Base-by-base conservation (phyloP, 2,329 filamentous ascomycete species). In the Tolypocladium amazonense region DNA sequence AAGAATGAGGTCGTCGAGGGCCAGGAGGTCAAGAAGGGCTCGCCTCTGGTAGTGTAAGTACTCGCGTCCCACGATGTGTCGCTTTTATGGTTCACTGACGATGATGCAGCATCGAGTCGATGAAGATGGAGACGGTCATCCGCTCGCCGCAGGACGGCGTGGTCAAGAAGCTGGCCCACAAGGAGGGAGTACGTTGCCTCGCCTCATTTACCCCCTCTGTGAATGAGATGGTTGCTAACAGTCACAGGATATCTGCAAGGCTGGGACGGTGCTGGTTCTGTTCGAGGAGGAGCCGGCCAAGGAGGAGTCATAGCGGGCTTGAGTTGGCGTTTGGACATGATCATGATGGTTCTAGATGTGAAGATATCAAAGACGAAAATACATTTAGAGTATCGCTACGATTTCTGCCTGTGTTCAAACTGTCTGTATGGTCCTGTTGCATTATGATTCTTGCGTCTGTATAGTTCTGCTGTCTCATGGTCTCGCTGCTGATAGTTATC, bases 71-170 rank as follows among this genome's bases (percentile, higher is more conserved):
- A 23, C 47, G 47, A n/a, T 1, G 6, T 47, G n/a, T 23, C 30
- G 15, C 20, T 8, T 18, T 1, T 7, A 6, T 14, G 20, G 30
- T n/a, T n/a, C 14, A 6, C 50, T 53, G 20, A 54, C 30, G 8
- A 18, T 27, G 50, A 8, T 30, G 27, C 60, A 86, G 84, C 1
- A 92, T 92, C 68, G 89, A 92, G 74, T 92, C 88, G 61, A 92
- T 92, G 89, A 92, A 92, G 79, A 92, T 92, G 89, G 89, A 92
- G 71, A 92, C 89, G 1, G 87, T 92, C 1, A 92, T 92, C 66
- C 81, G 89, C 62, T 90, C 88, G 58, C 89, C 89, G 9, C 87
- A 90, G 63, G 81, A 84, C 61, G 89, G 89, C 8, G 77, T 85
- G 0, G 82, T 92, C 62, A 86, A 88, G 71, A 88, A 84, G 70